Evolutionary conservation across 2,329 filamentous ascomycete species (phyloP).

Genomic region (Alternaria sp.): DNA sequence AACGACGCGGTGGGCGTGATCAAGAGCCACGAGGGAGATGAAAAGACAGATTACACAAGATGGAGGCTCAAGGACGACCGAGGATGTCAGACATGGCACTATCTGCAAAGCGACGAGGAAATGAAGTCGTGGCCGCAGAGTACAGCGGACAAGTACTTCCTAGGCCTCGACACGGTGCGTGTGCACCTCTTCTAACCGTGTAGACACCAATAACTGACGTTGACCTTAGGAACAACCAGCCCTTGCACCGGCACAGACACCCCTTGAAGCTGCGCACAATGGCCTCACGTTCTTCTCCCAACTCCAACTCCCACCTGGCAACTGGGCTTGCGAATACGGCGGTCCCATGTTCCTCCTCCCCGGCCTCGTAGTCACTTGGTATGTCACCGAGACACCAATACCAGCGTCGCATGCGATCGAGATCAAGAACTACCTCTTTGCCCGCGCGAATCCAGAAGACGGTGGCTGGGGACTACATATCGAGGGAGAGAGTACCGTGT

Average conservation of each 20-base stretch:
- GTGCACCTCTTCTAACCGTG: not conserved
- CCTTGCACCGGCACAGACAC: conserved; percentile 72
- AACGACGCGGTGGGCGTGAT: conserved; percentile 18
- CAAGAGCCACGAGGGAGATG: conserved; percentile 16
- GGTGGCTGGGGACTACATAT: conserved; percentile 98
- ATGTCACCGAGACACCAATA: conserved; percentile 87
- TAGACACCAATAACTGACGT: not conserved
- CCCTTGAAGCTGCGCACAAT: conserved; percentile 80
- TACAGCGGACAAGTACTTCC: conserved; percentile 84
- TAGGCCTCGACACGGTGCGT: conserved; percentile 78
- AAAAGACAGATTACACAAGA: conserved; percentile 76
- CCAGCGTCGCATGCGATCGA: conserved; percentile 80
- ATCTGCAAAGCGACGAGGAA: conserved; percentile 75
- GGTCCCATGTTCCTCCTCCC: conserved; percentile 96
- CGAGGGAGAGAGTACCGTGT: conserved; percentile 89
- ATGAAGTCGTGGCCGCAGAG: conserved; percentile 82
- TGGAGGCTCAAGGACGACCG: conserved; percentile 86
- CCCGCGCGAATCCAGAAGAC: conserved; percentile 81
- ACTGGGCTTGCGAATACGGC: conserved; percentile 98
- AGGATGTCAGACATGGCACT: conserved; percentile 93
- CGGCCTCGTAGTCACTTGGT: conserved; percentile 83
- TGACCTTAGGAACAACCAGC: conserved; percentile 72
- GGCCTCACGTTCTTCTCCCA: conserved; percentile 87
- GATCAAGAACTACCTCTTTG: conserved; percentile 90
- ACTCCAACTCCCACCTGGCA: conserved; percentile 84